Evolutionary conservation across 2,329 filamentous ascomycete genomes (phyloP).

Genomic region (Zalaria sp.): DNA sequence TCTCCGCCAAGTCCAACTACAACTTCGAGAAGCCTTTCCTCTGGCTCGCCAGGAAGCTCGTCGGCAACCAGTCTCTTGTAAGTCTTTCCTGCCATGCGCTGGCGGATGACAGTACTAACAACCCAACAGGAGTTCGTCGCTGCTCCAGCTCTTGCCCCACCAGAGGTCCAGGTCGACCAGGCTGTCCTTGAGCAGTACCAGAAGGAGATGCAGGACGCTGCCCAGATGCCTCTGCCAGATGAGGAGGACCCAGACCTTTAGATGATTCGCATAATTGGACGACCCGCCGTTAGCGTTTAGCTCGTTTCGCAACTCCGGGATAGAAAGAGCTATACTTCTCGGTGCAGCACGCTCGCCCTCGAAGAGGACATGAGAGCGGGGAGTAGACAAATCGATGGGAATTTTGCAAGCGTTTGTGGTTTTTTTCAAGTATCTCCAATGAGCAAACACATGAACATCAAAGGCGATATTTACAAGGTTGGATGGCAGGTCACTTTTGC

Average conservation of each 20-base stretch:
- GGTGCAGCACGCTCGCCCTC: conserved; percentile 2
- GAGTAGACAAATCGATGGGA: conserved; percentile 1
- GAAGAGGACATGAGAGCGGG: background rate
- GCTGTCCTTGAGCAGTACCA: conserved; percentile 68
- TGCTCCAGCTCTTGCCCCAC: conserved; percentile 83
- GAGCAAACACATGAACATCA: background rate
- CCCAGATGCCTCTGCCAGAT: conserved; percentile 74
- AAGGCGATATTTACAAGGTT: background rate
- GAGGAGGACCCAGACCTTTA: conserved; percentile 68
- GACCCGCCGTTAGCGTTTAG: background rate
- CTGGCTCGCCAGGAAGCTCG: conserved; percentile 96
- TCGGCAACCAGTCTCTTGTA: conserved; percentile 80
- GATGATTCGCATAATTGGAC: conserved; percentile 11
- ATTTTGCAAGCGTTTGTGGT: conserved; percentile 5
- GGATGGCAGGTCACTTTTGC: background rate
- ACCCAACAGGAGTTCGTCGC: conserved; percentile 76
- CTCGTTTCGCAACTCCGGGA: background rate
- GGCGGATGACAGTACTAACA: conserved; percentile 12
- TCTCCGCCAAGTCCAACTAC: conserved; percentile 99
- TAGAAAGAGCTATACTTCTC: conserved; percentile 1
- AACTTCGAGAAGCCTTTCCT: conserved; percentile 99
- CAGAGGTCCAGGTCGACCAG: conserved; percentile 80
- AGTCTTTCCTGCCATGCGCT: conserved; percentile 19
- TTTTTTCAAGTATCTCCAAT: conserved; percentile 1
- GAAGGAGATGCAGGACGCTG: conserved; percentile 76